phyloP scores from a whole-genome alignment of 768 basidiomycete species.

The Suillus ampliporus region DNA sequence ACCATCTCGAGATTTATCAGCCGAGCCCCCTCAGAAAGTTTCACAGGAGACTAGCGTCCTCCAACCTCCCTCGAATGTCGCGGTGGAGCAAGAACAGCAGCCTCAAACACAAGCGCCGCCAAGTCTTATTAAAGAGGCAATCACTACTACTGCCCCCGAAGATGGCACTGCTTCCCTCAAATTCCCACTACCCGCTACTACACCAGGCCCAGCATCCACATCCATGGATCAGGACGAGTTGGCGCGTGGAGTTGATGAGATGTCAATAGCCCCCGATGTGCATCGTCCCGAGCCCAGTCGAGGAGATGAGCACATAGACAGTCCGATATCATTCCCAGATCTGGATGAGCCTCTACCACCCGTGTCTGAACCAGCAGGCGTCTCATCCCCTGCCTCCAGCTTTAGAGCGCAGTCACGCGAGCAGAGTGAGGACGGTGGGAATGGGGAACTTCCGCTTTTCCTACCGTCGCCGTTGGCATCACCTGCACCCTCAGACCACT shows the following conservation, averaged over 20 bases:
- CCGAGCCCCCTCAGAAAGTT: background rate
- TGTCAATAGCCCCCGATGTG: slow-evolving; percentile 28
- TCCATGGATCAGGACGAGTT: slow-evolving; percentile 5
- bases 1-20: background rate
- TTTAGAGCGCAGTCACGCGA: slow-evolving; percentile 19
- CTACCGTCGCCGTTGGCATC: slow-evolving; percentile 51
- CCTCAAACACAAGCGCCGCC: background rate
- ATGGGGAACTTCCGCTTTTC: slow-evolving; percentile 49
- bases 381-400: slow-evolving; percentile 12
- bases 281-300: background rate
- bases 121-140: slow-evolving; percentile 4
- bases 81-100: background rate
- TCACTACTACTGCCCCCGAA: background rate
- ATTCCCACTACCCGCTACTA: background rate
- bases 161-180: background rate
- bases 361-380: slow-evolving; percentile 8
- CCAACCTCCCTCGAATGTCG: slow-evolving; percentile 3
- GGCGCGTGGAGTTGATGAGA: slow-evolving; percentile 24
- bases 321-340: slow-evolving; percentile 15
- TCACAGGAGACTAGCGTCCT: slow-evolving; percentile 6
- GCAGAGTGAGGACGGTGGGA: slow-evolving; percentile 14
- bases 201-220: background rate
- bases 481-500: slow-evolving; percentile 21
- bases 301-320: slow-evolving; percentile 30
- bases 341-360: slow-evolving; percentile 19